These are phyloP conservation scores for Lentinus tigrinus DNA, from an alignment of 768 basidiomycete species.

Conservation along the genomic window DNA sequence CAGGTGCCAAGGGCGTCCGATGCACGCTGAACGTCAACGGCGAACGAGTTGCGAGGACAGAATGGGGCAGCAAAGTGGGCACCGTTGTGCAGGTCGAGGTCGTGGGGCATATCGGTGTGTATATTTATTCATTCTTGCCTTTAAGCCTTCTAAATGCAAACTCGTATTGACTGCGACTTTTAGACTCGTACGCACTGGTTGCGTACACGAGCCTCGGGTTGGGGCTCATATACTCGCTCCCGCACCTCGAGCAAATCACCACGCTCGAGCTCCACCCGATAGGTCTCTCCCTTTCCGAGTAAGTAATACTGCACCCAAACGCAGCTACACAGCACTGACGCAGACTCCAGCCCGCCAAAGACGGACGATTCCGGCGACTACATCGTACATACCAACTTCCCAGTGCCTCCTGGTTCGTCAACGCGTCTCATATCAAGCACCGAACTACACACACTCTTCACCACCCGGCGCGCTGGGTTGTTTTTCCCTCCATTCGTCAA, in stretches of 20 bases:
- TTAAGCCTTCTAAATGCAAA: not conserved
- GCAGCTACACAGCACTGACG: not conserved
- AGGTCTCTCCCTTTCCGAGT: constrained; percentile 22
- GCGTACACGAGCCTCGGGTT: constrained; percentile 52
- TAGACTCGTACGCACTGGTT: constrained; percentile 47
- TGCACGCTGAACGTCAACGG: constrained; percentile 60
- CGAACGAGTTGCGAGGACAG: constrained; percentile 61
- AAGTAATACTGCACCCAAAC: not conserved
- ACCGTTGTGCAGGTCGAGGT: constrained; percentile 50
- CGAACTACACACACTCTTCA: constrained; percentile 59
- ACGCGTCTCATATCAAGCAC: constrained; percentile 17
- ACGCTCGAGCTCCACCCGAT: constrained; percentile 30
- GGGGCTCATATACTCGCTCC: constrained; percentile 59
- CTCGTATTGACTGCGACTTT: constrained; percentile 19
- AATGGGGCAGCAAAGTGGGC: constrained; percentile 58
- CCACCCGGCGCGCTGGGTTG: constrained; percentile 43
- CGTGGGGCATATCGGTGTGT: constrained; percentile 61
- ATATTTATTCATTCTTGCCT: not conserved
- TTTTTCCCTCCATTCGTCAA: constrained; percentile 54
- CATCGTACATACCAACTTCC: constrained; percentile 39
- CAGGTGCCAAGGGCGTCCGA: constrained; percentile 59
- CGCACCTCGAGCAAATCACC: constrained; percentile 56
- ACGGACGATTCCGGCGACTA: constrained; percentile 57
- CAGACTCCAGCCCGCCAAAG: constrained; percentile 32
- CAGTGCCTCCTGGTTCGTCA: constrained; percentile 13